These are phyloP conservation scores for Hanseniaspora hatyaiensis DNA, from an alignment of 805 yeast genomes.

Conservation along the genomic window DNA sequence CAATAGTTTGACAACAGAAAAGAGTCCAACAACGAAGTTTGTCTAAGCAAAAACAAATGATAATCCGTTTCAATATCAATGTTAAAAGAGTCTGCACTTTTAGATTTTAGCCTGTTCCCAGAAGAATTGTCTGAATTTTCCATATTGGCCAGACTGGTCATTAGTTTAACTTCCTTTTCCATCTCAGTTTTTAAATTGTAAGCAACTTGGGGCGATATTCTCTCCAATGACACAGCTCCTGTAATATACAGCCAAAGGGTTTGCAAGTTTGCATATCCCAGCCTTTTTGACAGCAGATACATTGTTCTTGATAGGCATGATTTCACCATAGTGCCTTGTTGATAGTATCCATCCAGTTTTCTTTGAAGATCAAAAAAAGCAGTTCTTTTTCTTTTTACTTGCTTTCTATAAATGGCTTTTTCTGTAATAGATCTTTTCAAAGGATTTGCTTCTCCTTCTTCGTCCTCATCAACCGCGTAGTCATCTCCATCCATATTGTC, in stretches of 20 bases:
- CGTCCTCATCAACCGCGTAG: constrained; percentile 27
- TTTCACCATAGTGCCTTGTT: constrained; percentile 66
- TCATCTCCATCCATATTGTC: constrained; percentile 31
- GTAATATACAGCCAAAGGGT: constrained; percentile 78
- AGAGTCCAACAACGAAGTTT: constrained; percentile 86
- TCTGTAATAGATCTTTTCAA: constrained; percentile 23
- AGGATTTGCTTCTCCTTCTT: constrained; percentile 25
- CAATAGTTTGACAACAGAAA: constrained; percentile 85
- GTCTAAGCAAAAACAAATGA: constrained; percentile 72
- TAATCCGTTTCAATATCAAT: constrained; percentile 71
- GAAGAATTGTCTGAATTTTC: constrained; percentile 23
- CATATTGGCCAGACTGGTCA: constrained; percentile 28
- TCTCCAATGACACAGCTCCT: constrained; percentile 75
- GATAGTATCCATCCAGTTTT: constrained; percentile 61
- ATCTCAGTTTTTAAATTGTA: constrained; percentile 73
- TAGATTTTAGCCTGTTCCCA: constrained; percentile 14
- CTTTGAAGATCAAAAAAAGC: constrained; percentile 40
- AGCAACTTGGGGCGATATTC: constrained; percentile 63
- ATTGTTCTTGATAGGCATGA: constrained; percentile 69
- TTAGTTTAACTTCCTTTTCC: constrained; percentile 46
- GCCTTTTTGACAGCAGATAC: constrained; percentile 64
- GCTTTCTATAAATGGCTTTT: constrained; percentile 19
- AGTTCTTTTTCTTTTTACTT: constrained; percentile 33
- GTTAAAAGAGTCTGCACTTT: constrained; percentile 35
- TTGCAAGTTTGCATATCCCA: constrained; percentile 65